Conservation (phyloP, 768 basidiomycete species). For the Suillus occidentalis region DNA sequence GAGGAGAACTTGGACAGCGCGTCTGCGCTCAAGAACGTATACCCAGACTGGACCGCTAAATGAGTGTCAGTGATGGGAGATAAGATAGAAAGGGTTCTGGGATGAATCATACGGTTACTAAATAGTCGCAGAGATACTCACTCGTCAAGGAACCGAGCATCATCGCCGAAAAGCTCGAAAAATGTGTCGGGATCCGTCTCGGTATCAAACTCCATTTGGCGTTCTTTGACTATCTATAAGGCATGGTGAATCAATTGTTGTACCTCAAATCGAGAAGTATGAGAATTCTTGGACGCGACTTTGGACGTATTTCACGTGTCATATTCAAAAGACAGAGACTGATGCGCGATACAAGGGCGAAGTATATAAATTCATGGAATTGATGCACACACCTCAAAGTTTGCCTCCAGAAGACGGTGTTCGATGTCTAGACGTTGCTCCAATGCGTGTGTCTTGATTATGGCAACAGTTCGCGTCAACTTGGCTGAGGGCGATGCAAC, state of each 20-base stretch:
- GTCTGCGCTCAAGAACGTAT: slow-evolving; percentile 81
- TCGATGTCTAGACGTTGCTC: slow-evolving; percentile 78
- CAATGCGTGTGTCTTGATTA: slow-evolving; percentile 81
- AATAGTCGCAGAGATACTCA: slow-evolving; percentile 40
- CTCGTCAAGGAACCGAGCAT: slow-evolving; percentile 74
- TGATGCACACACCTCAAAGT: slow-evolving; percentile 65
- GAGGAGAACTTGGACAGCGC: slow-evolving; percentile 78
- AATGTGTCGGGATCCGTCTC: slow-evolving; percentile 80
- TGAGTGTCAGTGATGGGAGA: slow-evolving; percentile 8
- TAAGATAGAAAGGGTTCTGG: not conserved
- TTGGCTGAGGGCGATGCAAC: slow-evolving; percentile 12
- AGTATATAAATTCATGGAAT: not conserved
- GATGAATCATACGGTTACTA: not conserved
- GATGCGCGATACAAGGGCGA: not conserved
- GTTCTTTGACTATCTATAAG: slow-evolving; percentile 76
- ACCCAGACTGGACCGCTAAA: slow-evolving; percentile 86
- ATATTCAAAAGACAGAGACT: not conserved
- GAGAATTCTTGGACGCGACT: not conserved
- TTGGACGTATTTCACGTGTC: slow-evolving; percentile 9
- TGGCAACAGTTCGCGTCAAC: slow-evolving; percentile 69
- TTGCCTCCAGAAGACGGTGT: slow-evolving; percentile 72
- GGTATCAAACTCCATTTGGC: slow-evolving; percentile 86
- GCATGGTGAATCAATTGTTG: slow-evolving; percentile 17
- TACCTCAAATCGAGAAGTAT: slow-evolving; percentile 4
- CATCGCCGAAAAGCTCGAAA: slow-evolving; percentile 78